Percentiles rank a stretch among this genome's conserved stretches.
Evolutionary conservation across 768 basidiomycete genomes (phyloP).

Genomic region (Rubroboletus pulcherrimus): DNA sequence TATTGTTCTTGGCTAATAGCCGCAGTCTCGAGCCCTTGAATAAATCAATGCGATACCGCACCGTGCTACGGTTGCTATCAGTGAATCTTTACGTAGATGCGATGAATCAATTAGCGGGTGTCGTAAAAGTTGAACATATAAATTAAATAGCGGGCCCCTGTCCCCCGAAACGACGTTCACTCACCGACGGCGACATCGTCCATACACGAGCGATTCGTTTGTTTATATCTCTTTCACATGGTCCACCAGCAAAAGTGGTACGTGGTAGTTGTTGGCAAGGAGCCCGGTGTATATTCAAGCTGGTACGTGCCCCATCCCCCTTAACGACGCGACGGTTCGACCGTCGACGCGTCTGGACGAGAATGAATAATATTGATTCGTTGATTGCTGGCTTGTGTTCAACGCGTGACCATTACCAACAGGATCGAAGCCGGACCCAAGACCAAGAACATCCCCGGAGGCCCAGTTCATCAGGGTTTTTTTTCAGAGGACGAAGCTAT

Average conservation of each 20-base stretch:
- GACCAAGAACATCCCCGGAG: conserved; percentile 41
- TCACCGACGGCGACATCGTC: conserved; percentile 1
- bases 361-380: conserved; percentile 28
- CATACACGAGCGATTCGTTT: background rate
- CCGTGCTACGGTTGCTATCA: no score
- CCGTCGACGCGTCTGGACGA: conserved; percentile 2
- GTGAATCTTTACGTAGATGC: conserved; percentile 14
- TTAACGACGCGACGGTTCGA: conserved; percentile 2
- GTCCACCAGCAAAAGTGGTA: conserved; percentile 25
- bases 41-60: background rate
- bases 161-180: conserved; percentile 6
- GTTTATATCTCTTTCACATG: conserved; percentile 3
- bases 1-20: background rate
- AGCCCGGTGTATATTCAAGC: conserved; percentile 29
- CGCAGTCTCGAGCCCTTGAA: background rate
- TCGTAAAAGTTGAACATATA: conserved; percentile 19
- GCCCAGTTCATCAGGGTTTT: conserved; percentile 43
- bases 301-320: conserved; percentile 16
- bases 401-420: conserved; percentile 6
- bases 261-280: conserved; percentile 27
- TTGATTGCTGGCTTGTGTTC: conserved; percentile 5
- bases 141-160: conserved; percentile 22
- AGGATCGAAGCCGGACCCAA: conserved; percentile 47
- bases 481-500: conserved; percentile 40
- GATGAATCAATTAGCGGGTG: background rate